These are phyloP conservation scores for Trichoderma simmonsii DNA, from an alignment of 2,329 filamentous ascomycete species.

Conservation along the genomic window DNA sequence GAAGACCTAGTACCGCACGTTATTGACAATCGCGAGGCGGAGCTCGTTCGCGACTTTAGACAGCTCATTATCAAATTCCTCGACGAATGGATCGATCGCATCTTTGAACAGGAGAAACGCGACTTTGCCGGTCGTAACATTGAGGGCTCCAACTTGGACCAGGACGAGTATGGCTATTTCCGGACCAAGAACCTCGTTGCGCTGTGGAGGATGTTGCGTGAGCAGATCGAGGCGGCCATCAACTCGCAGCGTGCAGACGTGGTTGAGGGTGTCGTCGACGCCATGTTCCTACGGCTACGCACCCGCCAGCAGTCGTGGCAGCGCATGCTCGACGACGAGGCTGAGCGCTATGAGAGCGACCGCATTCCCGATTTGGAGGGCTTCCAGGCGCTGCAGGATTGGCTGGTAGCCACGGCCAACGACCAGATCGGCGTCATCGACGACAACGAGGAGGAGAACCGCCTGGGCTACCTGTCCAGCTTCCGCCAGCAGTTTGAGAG, in stretches of 20 bases:
- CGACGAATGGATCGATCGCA: conserved; percentile 96
- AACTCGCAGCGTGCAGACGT: conserved; percentile 86
- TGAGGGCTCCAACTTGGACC: conserved; percentile 73
- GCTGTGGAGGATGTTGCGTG: conserved; percentile 95
- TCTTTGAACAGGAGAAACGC: conserved; percentile 76
- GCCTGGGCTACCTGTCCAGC: conserved; percentile 77
- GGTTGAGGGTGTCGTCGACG: conserved; percentile 89
- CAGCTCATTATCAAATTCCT: conserved; percentile 93
- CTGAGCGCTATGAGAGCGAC: conserved; percentile 63
- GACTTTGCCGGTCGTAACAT: conserved; percentile 75
- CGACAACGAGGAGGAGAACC: conserved; percentile 74
- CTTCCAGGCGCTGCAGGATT: conserved; percentile 84
- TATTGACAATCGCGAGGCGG: conserved; percentile 83
- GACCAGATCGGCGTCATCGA: conserved; percentile 99
- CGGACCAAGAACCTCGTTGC: conserved; percentile 88
- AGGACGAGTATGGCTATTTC: conserved; percentile 85
- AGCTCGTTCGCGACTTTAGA: conserved; percentile 90
- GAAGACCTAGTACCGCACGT: conserved; percentile 80
- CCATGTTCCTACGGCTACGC: conserved; percentile 88
- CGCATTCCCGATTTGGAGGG: conserved; percentile 57
- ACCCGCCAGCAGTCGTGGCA: conserved; percentile 83
- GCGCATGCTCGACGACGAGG: conserved; percentile 82
- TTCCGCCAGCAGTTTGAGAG: conserved; percentile 82
- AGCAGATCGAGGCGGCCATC: conserved; percentile 82
- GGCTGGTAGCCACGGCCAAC: conserved; percentile 94